Evolutionary conservation across 1,284 basidiomycete species (phyloP), one percentile per base, ranked within the genome.

Genomic region (Rhodotorula sp.): DNA sequence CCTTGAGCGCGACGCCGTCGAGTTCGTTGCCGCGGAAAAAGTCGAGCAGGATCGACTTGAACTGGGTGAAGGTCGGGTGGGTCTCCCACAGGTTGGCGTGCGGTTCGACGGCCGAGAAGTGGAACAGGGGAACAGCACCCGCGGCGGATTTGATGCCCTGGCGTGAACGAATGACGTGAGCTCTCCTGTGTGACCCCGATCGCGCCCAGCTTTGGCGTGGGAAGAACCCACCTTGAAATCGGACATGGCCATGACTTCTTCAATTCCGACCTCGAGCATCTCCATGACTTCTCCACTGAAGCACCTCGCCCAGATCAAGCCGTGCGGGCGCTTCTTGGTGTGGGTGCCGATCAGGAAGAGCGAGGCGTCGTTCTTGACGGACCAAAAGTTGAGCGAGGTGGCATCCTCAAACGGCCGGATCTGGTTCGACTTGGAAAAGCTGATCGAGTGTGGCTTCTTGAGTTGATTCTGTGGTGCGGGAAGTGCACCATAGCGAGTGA

Each of bases 281-380:
- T 99, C 96, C 78, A 99, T 83, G 30, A 98, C 87, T 77, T 87
- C 85, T 44, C 88, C 86, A 78, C 97, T 91, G 77, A 90, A 99
- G 85, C 90, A 94, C 66, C 96, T 83, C 20, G 89, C 89, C 78
- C 96, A 89, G 4, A 90, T 88, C 67, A 99, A 80, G 65, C 91
- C 89, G 79, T 98, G 86, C 22, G 95, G 95, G 64, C 95, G 84
- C 81, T 99, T 99, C 83, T 99, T 99, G 61, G 89, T 91, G 78
- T 90, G 92, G 78, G 95, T 90, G 2, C 93, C 95, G 55, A 98
- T 84, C 20, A 96, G 83, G 79, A 98, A 96, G 78, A 99, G 83
- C 6, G 88, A 89, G 2, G 95, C 94, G 77, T 99, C 96, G 82
- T 99, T 99, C 83, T 99, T 99, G 49, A 83, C 79, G 1, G 88